A percentile compares a stretch with the other conserved stretches of the same genome.
Conservation (phyloP, 225 moss, liverwort and hornwort genomes). For the Sphagnum tenellum region DNA sequence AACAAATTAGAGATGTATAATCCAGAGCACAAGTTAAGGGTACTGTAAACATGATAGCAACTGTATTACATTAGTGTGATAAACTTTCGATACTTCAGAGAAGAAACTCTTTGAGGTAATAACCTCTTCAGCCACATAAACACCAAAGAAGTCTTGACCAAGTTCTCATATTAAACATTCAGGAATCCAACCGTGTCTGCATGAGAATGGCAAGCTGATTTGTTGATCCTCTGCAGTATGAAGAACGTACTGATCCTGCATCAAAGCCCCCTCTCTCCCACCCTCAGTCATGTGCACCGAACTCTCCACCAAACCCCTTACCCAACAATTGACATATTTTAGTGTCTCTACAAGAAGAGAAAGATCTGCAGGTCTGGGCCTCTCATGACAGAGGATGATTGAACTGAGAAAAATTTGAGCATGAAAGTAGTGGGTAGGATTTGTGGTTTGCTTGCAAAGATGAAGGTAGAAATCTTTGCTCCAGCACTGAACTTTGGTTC, state of each 20-base stretch:
- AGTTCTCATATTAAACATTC: too few relatives aligned
- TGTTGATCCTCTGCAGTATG: slow-evolving; percentile 89
- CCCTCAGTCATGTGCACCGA: background rate
- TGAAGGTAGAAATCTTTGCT: background rate
- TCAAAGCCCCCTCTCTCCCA: slow-evolving; percentile 2
- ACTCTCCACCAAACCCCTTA: background rate
- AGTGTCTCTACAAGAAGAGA: background rate
- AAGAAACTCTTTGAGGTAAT: too few relatives aligned
- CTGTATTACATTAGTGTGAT: too few relatives aligned
- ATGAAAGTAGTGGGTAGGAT: background rate
- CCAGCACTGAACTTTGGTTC: too few relatives aligned
- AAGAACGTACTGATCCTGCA: slow-evolving; percentile 96
- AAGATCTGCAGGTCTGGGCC: background rate
- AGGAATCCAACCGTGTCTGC: slow-evolving; percentile 60
- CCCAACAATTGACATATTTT: background rate
- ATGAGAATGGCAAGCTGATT: slow-evolving; percentile 82
- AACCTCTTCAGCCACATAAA: too few relatives aligned
- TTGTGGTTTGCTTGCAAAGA: background rate
- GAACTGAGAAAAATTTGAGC: background rate
- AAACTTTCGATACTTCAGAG: too few relatives aligned
- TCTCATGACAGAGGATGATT: background rate
- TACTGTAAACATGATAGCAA: too few relatives aligned
- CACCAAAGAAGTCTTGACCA: too few relatives aligned
- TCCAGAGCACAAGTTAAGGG: too few relatives aligned
- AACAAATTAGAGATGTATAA: background rate